phyloP scores from a whole-genome alignment of 768 basidiomycete genomes.

The Tulasnella sp. region DNA sequence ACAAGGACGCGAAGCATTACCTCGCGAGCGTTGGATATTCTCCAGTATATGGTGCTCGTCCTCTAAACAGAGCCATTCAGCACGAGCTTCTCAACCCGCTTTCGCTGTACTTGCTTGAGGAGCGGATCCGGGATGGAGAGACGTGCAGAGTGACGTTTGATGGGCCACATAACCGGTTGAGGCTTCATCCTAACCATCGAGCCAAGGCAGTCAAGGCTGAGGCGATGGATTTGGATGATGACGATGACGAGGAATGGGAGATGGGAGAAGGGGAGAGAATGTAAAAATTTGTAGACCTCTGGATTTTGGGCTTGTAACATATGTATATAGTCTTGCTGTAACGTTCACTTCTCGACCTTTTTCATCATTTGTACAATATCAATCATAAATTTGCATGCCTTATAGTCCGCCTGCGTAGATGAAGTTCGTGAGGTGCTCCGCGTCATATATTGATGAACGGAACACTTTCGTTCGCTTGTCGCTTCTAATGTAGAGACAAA shows the following conservation, averaged over 20 bases:
- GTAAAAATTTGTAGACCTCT: background rate
- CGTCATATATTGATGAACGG: no score
- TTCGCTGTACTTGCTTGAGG: slow-evolving; percentile 77
- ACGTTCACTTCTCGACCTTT: background rate
- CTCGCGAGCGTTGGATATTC: slow-evolving; percentile 75
- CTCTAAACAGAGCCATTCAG: slow-evolving; percentile 87
- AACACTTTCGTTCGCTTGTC: no score
- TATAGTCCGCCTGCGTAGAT: no score
- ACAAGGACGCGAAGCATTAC: slow-evolving; percentile 70
- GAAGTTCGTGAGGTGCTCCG: no score
- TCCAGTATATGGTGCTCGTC: slow-evolving; percentile 83
- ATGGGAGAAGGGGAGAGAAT: slow-evolving; percentile 23
- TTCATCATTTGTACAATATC: background rate
- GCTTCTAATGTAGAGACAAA: no score
- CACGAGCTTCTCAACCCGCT: slow-evolving; percentile 89
- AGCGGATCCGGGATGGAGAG: slow-evolving; percentile 78
- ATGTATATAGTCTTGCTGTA: background rate
- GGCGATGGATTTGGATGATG: slow-evolving; percentile 58
- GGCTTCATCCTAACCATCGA: slow-evolving; percentile 80
- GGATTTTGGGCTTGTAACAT: background rate
- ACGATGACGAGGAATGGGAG: slow-evolving; percentile 49
- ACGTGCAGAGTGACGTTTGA: slow-evolving; percentile 71
- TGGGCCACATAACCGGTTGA: slow-evolving; percentile 70
- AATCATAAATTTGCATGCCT: background rate
- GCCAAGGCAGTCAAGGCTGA: slow-evolving; percentile 39